These are phyloP conservation scores for Corylus heterophylla DNA, from an alignment of 306 rosid genomes.

Conservation along the genomic window DNA sequence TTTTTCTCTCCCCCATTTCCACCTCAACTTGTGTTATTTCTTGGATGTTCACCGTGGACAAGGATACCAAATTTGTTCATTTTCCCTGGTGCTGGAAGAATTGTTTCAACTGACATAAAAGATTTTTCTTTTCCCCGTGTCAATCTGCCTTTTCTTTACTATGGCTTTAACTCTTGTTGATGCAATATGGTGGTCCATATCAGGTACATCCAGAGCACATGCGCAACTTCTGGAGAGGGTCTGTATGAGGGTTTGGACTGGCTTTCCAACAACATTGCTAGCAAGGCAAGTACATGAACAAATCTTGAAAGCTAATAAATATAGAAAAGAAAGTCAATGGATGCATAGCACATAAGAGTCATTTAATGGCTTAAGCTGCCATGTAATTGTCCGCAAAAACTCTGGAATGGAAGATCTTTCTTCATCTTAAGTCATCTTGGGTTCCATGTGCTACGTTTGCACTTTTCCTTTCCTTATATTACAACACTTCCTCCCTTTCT, in stretches of 20 bases:
- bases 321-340: neutral
- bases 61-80: neutral
- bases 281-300: conserved; percentile 59
- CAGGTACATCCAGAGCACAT: conserved; percentile 99
- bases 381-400: neutral
- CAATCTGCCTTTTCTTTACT: neutral
- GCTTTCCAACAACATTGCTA: conserved; percentile 94
- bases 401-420: neutral
- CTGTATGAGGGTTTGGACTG: conserved; percentile 91
- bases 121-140: neutral
- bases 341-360: neutral
- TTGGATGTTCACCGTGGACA: neutral
- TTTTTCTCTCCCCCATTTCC: conserved; percentile 10
- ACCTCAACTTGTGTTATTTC: conserved; percentile 7
- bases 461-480: neutral
- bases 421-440: neutral
- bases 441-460: neutral
- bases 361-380: neutral
- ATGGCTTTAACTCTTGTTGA: conserved; percentile 14
- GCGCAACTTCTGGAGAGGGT: conserved; percentile 99
- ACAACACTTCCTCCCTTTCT: conserved; percentile 18
- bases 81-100: conserved; percentile 1
- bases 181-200: conserved; percentile 32
- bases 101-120: neutral
- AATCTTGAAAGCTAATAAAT: conserved; percentile 18